Evolutionary conservation across 768 basidiomycete genomes (phyloP).

Genomic region (Termitomyces sp.): DNA sequence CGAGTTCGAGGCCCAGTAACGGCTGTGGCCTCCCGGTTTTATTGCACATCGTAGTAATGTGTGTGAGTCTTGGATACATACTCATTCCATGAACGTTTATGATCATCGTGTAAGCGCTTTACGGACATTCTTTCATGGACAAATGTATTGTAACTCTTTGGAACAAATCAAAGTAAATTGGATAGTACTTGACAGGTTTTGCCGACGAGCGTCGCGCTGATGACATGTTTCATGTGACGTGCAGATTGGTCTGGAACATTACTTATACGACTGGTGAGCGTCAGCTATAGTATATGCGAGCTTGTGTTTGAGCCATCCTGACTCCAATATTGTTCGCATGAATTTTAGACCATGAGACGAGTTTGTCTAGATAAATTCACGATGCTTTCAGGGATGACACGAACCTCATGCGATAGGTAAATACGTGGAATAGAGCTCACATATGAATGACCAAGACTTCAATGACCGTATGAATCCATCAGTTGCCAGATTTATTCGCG

Average conservation of each 20-base stretch:
- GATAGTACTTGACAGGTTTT: constrained; percentile 16
- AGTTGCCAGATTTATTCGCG: background rate
- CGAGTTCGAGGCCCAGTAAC: background rate
- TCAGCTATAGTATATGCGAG: constrained; percentile 13
- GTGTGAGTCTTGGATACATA: background rate
- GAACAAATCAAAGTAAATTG: constrained; percentile 21
- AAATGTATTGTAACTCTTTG: constrained; percentile 1
- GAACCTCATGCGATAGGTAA: constrained; percentile 13
- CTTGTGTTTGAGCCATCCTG: background rate
- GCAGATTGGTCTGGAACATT: constrained; percentile 5
- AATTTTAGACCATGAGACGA: constrained; percentile 23
- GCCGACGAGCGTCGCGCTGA: constrained; percentile 1
- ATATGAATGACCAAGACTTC: background rate
- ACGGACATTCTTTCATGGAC: background rate
- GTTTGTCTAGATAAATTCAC: background rate
- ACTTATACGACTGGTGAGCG: background rate
- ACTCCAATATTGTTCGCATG: constrained; percentile 32
- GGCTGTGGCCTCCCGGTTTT: background rate
- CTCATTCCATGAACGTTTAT: background rate
- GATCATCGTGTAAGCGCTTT: no score
- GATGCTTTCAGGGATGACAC: constrained; percentile 7
- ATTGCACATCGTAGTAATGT: background rate
- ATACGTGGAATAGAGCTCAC: background rate
- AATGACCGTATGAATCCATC: background rate
- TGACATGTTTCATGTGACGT: constrained; percentile 3